These are phyloP conservation scores for Oenanthe sinensis DNA, from an alignment of 129 eudicot genomes.

Conservation along the genomic window DNA sequence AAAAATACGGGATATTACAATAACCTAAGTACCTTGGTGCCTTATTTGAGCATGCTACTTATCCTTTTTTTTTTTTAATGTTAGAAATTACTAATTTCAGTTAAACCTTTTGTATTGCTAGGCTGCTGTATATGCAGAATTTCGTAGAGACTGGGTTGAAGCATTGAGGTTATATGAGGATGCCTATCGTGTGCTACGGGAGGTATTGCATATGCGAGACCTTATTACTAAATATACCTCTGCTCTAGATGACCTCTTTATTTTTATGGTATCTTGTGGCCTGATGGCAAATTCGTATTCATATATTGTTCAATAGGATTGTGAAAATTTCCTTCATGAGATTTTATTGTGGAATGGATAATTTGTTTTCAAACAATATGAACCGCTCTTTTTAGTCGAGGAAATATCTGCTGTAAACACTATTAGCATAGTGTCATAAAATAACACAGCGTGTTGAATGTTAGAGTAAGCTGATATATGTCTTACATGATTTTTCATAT, in stretches of 20 bases:
- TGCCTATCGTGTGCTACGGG: constrained; percentile 84
- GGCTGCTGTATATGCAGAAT: constrained; percentile 99
- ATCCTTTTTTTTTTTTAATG: neutral
- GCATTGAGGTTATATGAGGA: constrained; percentile 85
- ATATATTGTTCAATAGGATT: neutral
- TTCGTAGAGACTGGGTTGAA: constrained; percentile 92
- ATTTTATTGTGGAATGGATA: neutral
- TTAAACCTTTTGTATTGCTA: constrained; percentile 40
- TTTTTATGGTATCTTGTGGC: neutral
- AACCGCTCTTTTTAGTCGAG: neutral
- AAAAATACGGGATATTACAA: too few relatives aligned
- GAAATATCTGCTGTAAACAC: neutral
- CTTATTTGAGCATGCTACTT: neutral
- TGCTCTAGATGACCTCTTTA: neutral
- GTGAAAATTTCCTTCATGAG: neutral
- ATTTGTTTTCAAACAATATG: neutral
- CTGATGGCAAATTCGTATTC: neutral
- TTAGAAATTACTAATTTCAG: constrained; percentile 4
- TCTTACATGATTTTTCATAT: neutral
- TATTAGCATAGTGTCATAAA: neutral
- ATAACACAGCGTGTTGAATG: neutral
- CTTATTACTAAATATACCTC: neutral
- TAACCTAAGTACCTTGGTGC: neutral
- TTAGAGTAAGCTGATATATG: neutral
- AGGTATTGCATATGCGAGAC: constrained; percentile 39